phyloP scores from a whole-genome alignment of 2,329 filamentous ascomycete species.

The Penicillium hesseltinei region DNA sequence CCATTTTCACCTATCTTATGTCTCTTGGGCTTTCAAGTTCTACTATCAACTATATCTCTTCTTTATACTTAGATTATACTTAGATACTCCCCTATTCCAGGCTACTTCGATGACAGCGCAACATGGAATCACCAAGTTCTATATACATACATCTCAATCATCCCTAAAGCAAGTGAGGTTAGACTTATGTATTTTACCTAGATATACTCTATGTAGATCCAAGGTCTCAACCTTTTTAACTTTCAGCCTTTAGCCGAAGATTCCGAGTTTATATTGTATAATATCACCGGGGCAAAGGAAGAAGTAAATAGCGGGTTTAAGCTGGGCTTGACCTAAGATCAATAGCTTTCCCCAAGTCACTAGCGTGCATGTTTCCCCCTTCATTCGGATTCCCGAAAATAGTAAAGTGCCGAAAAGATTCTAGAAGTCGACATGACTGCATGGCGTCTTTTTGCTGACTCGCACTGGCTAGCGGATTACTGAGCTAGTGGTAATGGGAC shows the following conservation, averaged over 20 bases:
- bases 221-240: not conserved
- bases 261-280: constrained; percentile 3
- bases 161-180: not conserved
- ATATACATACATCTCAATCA: not conserved
- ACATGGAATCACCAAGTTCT: not conserved
- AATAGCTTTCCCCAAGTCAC: not conserved
- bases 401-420: constrained; percentile 3
- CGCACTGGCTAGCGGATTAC: not conserved
- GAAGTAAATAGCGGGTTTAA: not conserved
- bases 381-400: not conserved
- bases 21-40: not conserved
- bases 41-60: not conserved
- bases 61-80: not conserved
- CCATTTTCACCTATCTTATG: not conserved
- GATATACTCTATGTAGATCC: not conserved
- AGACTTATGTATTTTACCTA: not conserved
- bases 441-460: not conserved
- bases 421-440: not conserved
- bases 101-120: not conserved
- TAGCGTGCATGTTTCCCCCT: constrained; percentile 4
- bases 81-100: not conserved
- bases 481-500: not conserved
- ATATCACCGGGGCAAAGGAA: constrained; percentile 10
- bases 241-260: constrained; percentile 9
- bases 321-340: not conserved